Evolutionary conservation across 2,329 filamentous ascomycete genomes (phyloP), one percentile per base, ranked within the genome.

Genomic region (Apiospora aurea): DNA sequence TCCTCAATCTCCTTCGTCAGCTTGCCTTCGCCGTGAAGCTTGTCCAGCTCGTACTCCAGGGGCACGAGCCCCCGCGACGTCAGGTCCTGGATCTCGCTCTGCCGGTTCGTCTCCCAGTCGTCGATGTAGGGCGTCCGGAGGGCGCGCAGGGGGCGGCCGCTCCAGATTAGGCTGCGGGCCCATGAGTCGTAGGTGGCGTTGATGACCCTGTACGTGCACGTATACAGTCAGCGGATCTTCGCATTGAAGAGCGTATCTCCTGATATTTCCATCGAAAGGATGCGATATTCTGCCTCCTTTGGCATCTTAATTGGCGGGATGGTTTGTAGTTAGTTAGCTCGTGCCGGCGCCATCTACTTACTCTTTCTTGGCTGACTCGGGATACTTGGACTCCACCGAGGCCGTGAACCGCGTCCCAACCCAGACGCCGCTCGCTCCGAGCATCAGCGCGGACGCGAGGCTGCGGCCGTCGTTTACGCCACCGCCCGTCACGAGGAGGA

Each of bases 91-190:
- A 98, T 97, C 87, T 98, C 96, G 43, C 89, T 85, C 76, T 88
- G 86, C 76, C 96, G 93, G 87, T 97, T 95, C 78, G 92, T 91
- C 85, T 98, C 95, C 96, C 96, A 98, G 87, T 97, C 93, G 79
- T 89, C 82, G 80, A 98, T 97, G 85, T 98, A 98, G 6, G 92
- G 83, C 86, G 97, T 98, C 82, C 90, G 95, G 82, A 94, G 92
- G 72, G 98, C 95, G 78, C 96, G 94, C 80, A 98, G 88, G 53
- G 96, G 96, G 72, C 96, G 93, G 71, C 96, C 95, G 71, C 95
- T 97, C 89, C 97, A 98, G 85, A 98, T 98, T 83, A 97, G 93
- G 70, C 95, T 98, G 82, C 94, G 92, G 53, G 75, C 38, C 26
- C 72, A 57, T 4, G 44, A 68, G 44, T 73, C 66, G 41, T 75